Percentiles rank a stretch among this genome's conserved stretches.
Conservation (phyloP, 192 early-diverging fungal genomes). For the Allomyces javanicus region DNA sequence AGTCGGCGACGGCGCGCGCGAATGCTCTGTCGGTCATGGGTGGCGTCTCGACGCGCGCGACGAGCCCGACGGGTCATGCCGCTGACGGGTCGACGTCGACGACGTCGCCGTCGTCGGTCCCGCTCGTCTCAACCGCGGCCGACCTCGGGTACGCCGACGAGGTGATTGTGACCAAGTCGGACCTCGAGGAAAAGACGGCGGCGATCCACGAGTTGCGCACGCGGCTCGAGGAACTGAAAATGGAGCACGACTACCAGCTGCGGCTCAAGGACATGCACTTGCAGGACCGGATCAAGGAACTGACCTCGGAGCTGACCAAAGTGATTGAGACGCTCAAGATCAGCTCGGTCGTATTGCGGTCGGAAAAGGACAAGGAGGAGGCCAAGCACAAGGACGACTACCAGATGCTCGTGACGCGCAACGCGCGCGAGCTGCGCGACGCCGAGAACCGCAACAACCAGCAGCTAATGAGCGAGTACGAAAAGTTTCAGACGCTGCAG, state of each 20-base stretch:
- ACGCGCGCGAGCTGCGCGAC: conserved; percentile 24
- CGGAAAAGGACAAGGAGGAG: conserved; percentile 35
- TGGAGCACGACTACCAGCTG: conserved; percentile 45
- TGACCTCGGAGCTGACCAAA: conserved; percentile 24
- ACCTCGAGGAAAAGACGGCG: conserved; percentile 34
- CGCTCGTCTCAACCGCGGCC: conserved; percentile 5
- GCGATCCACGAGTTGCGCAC: conserved; percentile 24
- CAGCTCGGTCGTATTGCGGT: conserved; percentile 16
- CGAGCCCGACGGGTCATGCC: neutral
- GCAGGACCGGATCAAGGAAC: conserved; percentile 35
- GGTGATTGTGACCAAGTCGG: conserved; percentile 32
- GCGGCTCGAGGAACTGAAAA: conserved; percentile 30
- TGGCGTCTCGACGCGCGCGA: neutral
- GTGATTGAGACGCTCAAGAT: conserved; percentile 34
- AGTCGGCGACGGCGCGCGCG: conserved; percentile 5
- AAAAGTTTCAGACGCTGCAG: conserved; percentile 30
- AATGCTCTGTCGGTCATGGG: neutral
- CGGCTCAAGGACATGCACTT: conserved; percentile 39
- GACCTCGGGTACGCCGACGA: conserved; percentile 24
- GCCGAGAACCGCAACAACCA: conserved; percentile 29
- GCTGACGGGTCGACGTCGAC: no score
- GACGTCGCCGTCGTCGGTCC: neutral
- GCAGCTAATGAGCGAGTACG: conserved; percentile 35
- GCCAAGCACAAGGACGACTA: conserved; percentile 27
- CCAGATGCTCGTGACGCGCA: conserved; percentile 7